phyloP scores from a whole-genome alignment of 2,329 filamentous ascomycete genomes.

The Tolypocladium sp. region DNA sequence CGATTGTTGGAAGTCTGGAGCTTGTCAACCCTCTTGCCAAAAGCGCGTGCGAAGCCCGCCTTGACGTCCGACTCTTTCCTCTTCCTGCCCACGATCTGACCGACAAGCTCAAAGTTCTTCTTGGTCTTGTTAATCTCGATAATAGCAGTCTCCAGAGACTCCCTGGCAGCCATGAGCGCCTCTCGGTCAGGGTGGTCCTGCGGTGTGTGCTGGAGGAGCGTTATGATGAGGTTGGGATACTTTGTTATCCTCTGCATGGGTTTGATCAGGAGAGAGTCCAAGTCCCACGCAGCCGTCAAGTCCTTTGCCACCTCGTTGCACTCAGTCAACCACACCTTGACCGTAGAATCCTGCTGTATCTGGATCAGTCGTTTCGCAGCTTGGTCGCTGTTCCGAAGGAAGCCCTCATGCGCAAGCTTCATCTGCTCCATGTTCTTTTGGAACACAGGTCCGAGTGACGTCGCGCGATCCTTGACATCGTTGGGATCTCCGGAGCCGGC shows the following conservation, averaged over 20 bases:
- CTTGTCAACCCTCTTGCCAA: conserved; percentile 83
- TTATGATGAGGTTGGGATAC: conserved; percentile 78
- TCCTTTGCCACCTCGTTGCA: conserved; percentile 90
- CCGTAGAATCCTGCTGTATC: conserved; percentile 54
- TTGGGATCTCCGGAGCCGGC: conserved; percentile 30
- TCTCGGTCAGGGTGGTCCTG: conserved; percentile 74
- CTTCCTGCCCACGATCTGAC: conserved; percentile 77
- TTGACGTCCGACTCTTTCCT: conserved; percentile 84
- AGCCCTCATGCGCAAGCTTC: conserved; percentile 52
- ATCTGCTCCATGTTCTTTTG: conserved; percentile 49
- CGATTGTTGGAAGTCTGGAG: conserved; percentile 54
- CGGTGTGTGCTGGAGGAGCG: conserved; percentile 72
- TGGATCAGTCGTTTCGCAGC: conserved; percentile 52
- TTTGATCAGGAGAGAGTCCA: conserved; percentile 95
- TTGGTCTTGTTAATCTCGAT: conserved; percentile 92
- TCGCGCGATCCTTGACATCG: conserved; percentile 43
- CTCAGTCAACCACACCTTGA: conserved; percentile 80
- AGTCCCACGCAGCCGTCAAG: conserved; percentile 85
- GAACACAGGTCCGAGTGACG: conserved; percentile 45
- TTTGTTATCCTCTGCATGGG: conserved; percentile 92
- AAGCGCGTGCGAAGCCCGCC: conserved; percentile 76
- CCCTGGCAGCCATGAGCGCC: conserved; percentile 46
- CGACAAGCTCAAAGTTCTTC: conserved; percentile 87
- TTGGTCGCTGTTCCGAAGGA: conserved; percentile 53
- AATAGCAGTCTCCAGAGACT: conserved; percentile 54